Base-by-base conservation (phyloP, 1,139 yeast genomes). In the Scheffersomyces stambukii region DNA sequence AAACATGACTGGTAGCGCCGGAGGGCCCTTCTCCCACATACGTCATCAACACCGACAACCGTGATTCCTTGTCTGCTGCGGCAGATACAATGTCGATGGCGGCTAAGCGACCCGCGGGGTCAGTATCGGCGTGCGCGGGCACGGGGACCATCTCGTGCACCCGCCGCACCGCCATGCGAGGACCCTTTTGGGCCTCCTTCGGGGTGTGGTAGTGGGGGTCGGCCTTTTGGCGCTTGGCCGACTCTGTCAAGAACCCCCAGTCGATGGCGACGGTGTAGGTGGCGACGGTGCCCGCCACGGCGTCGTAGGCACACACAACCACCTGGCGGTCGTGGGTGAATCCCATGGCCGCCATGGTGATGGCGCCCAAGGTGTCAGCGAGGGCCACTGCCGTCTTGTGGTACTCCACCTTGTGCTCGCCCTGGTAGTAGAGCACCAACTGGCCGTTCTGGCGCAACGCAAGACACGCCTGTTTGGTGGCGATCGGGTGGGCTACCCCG, bases 391-490 rank as follows among this genome's bases (percentile, higher is more conserved):
- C 33, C 1, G 57, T 42, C 37, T 64, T 67, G 35, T 64, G 64
- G 45, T 75, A 77, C 36, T 77, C 83, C 9, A 75, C 69, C 30
- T 74, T 70, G 44, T 73, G 79, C 38, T 74, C 80, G 11, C 78
- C 76, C 45, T 79, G 86, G 46, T 72, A 76, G 53, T 75, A 75
- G 21, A 78, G 49, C 23, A 72, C 57, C 20, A 83, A 48, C 28
- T 65, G 63, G 1, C 94, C 95, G 42, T 78, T 75, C 32, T 69
- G 65, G 24, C 93, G 64, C 19, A 85, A 57, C 0, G 77, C 77
- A 19, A 83, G 54, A 45, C 88, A 78, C 2, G 91, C 93, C 41
- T 82, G 84, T 41, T 80, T 81, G 5, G 81, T 69, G 5, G 70
- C 54, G 10, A 76, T 57, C 1, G 95, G 94, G 48, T 84, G 93